Evolutionary conservation across 257 asterid species (phyloP).

Genomic region (Coffea canephora): DNA sequence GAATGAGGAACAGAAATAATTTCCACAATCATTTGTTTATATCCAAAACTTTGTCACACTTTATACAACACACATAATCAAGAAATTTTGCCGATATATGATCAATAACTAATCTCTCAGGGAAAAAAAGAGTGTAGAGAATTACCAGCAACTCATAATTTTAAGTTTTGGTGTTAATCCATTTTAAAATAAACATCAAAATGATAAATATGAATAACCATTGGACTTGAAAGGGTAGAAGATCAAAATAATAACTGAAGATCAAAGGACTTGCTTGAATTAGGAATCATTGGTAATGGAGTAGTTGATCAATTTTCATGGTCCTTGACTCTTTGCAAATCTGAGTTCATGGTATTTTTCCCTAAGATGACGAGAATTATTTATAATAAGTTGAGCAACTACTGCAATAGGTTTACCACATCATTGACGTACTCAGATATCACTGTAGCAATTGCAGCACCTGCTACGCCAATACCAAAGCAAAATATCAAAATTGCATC

Average conservation of each 20-base stretch:
- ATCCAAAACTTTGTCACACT: neutral
- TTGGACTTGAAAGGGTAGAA: neutral
- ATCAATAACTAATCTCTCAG: neutral
- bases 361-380: neutral
- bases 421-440: constrained; percentile 89
- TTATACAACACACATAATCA: neutral
- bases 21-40: neutral
- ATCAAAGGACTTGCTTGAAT: neutral
- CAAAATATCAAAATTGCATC: constrained; percentile 69
- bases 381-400: constrained; percentile 23
- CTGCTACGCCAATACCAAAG: constrained; percentile 70
- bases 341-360: neutral
- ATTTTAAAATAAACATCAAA: neutral
- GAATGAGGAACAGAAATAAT: neutral
- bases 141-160: no score
- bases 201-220: neutral
- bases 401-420: constrained; percentile 67
- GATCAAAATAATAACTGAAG: neutral
- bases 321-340: neutral
- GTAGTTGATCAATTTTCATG: neutral
- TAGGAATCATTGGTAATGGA: neutral
- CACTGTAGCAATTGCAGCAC: constrained; percentile 94
- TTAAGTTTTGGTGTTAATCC: no score
- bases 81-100: neutral
- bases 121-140: neutral